phyloP scores from a whole-genome alignment of 2,329 filamentous ascomycete species.

The Ophiostoma pallidulum region DNA sequence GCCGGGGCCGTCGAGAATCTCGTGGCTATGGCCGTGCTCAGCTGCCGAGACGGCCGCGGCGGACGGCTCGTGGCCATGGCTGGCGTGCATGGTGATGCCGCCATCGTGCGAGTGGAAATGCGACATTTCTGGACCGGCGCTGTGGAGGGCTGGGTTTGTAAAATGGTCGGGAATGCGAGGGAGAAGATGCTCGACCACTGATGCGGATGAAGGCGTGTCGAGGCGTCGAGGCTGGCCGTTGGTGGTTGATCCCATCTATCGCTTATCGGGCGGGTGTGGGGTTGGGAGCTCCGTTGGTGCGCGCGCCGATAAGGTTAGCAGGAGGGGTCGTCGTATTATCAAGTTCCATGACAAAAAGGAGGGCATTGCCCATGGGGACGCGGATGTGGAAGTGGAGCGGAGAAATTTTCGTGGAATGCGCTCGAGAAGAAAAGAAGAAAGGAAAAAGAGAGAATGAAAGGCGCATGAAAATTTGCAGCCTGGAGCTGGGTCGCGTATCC shows the following conservation, averaged over 20 bases:
- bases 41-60: constrained; percentile 45
- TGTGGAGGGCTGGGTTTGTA: no score
- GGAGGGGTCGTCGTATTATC: not conserved
- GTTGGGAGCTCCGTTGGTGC: constrained; percentile 3
- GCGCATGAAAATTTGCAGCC: not conserved
- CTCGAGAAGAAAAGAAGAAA: not conserved
- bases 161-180: no score
- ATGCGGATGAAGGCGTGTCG: no score
- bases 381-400: no score
- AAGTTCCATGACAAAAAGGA: not conserved
- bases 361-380: not conserved
- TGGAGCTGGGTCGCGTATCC: no score
- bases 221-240: not conserved
- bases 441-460: not conserved
- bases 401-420: no score
- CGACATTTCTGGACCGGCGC: no score
- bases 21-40: constrained; percentile 90
- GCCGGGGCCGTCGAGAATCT: constrained; percentile 88
- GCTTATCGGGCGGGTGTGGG: constrained; percentile 3
- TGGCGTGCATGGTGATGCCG: constrained; percentile 24
- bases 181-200: no score
- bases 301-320: not conserved
- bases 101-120: constrained; percentile 40
- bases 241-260: no score
- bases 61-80: constrained; percentile 40